Base-by-base conservation (phyloP, 257 asterid genomes). In the Salvia miltiorrhiza region DNA sequence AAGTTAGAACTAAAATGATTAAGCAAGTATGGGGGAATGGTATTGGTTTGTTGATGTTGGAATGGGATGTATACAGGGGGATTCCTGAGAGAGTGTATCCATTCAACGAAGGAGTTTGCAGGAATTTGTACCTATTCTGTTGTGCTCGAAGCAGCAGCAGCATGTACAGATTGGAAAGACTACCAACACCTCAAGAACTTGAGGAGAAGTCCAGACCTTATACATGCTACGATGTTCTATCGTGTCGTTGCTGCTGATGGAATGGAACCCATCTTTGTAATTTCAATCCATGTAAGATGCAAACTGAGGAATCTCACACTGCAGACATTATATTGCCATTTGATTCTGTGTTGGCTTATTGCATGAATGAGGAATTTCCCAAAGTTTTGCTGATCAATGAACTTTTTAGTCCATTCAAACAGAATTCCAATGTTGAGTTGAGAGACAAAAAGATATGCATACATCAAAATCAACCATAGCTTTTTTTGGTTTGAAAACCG, bases 11-110 rank as follows among this genome's bases (percentile, higher is more conserved):
- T 49, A 17, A 50, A 35, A 11, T 28, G 47, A 50, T 39, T 35
- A 9, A 43, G 47, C 67, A 9, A 23, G 32, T 47, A 62, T 58
- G 7, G 2, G 58, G 47, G 19, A 44, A 4, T 17, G 6, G 5
- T 30, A 6, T 30, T 30, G 35, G 35, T 30, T 30, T 2, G 35
- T 30, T 30, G 35, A 30, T 30, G 35, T 30, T 30, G 35, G 71
- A 53, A 44, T 55, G 67, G n/a, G n/a, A 19, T 64, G 35, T 62
- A 48, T 81, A 69, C 84, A 93, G 99, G 92, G 89, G 83, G 48
- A 71, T 88, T 63, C 96, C 97, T 11, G 95, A 89, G 81, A 86
- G 99, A 74, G 93, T 94, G 45, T 85, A 80, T 79, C 99, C 99
- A 54, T 94, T 94, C 82, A 89, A 78, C 62, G 76, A 82, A 78